Evolutionary conservation across 805 yeast genomes (phyloP).

Genomic region (Candida arabinofermentans): DNA sequence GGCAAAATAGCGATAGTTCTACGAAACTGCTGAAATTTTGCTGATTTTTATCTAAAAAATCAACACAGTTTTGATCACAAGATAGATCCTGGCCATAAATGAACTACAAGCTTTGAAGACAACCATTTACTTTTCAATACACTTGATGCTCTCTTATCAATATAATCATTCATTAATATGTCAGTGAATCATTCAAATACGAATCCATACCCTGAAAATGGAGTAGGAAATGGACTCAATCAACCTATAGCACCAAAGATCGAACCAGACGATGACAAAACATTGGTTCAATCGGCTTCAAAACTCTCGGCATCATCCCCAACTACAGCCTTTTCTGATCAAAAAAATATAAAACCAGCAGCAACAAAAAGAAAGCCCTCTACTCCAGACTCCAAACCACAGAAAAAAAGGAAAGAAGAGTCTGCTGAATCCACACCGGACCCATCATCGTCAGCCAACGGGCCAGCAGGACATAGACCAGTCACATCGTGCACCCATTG

Average conservation of each 20-base stretch:
- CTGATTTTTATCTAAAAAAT: no score
- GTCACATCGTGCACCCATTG: constrained; percentile 93
- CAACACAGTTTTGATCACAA: no score
- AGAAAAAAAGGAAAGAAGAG: constrained; percentile 1
- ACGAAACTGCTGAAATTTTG: no score
- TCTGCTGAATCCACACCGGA: background rate
- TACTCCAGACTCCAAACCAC: background rate
- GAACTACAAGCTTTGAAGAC: no score
- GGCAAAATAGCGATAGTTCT: no score
- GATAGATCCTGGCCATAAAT: no score
- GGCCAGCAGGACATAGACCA: constrained; percentile 65
- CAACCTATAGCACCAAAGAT: constrained; percentile 1
- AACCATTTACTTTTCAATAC: no score
- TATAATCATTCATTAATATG: background rate
- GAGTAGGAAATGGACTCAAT: background rate
- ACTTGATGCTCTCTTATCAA: no score
- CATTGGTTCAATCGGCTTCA: background rate
- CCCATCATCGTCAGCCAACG: constrained; percentile 9
- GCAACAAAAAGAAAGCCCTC: constrained; percentile 1
- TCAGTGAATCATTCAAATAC: background rate
- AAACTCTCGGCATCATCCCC: background rate
- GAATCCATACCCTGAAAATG: background rate
- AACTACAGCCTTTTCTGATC: background rate
- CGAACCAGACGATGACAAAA: background rate
- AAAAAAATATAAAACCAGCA: background rate